Base-by-base conservation (phyloP, 306 rosid species). In the Vachellia collinsii region DNA sequence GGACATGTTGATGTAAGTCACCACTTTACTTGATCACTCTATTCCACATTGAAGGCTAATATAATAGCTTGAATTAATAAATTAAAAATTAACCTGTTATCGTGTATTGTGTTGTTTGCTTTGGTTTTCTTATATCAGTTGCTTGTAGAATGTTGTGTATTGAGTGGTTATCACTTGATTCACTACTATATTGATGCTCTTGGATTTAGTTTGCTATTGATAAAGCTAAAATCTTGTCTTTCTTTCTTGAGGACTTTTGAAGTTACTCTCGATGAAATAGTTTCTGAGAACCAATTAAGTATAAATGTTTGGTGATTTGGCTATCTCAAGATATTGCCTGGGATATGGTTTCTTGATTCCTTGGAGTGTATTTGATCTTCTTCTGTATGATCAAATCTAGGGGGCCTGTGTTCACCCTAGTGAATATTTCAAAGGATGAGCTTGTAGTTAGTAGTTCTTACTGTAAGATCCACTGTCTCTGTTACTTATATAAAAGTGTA, bases 1-100 rank as follows among this genome's bases (percentile, higher is more conserved):
- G 95, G 99, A 66, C 76, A 91, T 77, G 94, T 95, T 36, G 99
- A 93, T 77, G 99, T 95, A 79, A 90, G 96, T 85, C 7, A 75
- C 75, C 50, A 16, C 17, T 59, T 13, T 73, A 44, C 68, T 84
- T 36, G 16, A 22, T 17, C 58, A 36, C 63, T 51, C 44, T 70
- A 5, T 42, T 2, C 10, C 38, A 7, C 9, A 8, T 9, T 11
- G n/a, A 29, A 29, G 42, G 42, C 68, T 63, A 9, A 39, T 74
- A 7, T 66, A 16, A 19, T 19, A 39, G 34, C 16, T 2, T 68
- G 51, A n/a, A 20, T 67, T 68, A 10, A 4, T 22, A 63, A 1
- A 62, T 41, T 34, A 41, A 41, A 41, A 41, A 41, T 0, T 41
- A 41, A 41, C 44, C 9, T 41, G 44, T 7, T 41, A 41, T 41